phyloP scores from a whole-genome alignment of 768 basidiomycete species.

The Psilocybe azurescens region DNA sequence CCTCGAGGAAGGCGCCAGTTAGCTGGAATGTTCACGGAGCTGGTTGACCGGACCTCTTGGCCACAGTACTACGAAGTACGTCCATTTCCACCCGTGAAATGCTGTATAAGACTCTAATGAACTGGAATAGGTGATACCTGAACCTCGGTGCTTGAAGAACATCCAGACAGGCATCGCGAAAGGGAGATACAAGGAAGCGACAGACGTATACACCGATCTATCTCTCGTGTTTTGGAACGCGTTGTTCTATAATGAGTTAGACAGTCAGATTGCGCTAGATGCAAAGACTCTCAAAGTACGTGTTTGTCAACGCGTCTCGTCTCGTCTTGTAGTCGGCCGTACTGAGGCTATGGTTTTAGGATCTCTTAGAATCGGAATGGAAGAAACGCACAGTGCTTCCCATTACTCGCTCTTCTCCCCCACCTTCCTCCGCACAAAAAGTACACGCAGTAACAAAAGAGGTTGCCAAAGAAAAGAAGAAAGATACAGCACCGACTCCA shows the following conservation, averaged over 20 bases:
- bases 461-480: conserved; percentile 16
- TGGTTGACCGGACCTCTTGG: conserved; percentile 78
- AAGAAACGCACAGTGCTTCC: conserved; percentile 66
- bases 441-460: conserved; percentile 37
- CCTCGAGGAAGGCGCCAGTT: conserved; percentile 66
- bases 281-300: conserved; percentile 73
- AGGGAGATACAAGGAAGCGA: conserved; percentile 73
- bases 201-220: conserved; percentile 81
- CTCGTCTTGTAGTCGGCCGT: background rate
- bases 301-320: conserved; percentile 14
- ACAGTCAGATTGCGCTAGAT: conserved; percentile 75
- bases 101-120: background rate
- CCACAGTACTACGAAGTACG: conserved; percentile 86
- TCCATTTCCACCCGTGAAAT: background rate
- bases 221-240: conserved; percentile 94
- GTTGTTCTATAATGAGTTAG: conserved; percentile 83
- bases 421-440: conserved; percentile 56
- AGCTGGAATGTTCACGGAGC: conserved; percentile 73
- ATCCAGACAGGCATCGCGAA: conserved; percentile 72
- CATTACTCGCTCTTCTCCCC: conserved; percentile 60
- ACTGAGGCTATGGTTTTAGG: conserved; percentile 43
- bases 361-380: conserved; percentile 74
- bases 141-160: conserved; percentile 83
- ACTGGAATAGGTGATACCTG: conserved; percentile 68
- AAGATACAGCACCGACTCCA: conserved; percentile 21